Evolutionary conservation across 1,284 basidiomycete genomes (phyloP).

Genomic region (Malassezia brasiliensis): DNA sequence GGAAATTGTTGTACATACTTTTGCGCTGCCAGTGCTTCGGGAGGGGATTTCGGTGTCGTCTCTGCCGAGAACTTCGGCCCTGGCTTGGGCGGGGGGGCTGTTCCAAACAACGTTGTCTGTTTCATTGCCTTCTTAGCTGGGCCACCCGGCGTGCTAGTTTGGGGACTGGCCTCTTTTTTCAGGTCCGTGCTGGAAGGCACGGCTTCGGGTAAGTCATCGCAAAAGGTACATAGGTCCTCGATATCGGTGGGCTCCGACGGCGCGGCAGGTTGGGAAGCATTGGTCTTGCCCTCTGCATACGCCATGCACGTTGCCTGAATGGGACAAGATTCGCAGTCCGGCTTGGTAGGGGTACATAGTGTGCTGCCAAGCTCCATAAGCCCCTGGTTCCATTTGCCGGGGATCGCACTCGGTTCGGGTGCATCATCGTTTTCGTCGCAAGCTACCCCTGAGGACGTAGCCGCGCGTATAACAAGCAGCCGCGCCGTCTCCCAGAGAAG

Average conservation of each 20-base stretch:
- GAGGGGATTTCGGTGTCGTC: too few relatives aligned
- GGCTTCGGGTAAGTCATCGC: constrained; percentile 25
- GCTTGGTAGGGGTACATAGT: constrained; percentile 28
- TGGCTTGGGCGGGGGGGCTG: not conserved
- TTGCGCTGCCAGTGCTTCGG: too few relatives aligned
- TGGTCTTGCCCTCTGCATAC: constrained; percentile 9
- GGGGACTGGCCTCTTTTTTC: not conserved
- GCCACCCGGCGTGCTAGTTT: not conserved
- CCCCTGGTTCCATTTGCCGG: constrained; percentile 44
- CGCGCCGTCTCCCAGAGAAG: constrained; percentile 35
- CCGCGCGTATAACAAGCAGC: constrained; percentile 24
- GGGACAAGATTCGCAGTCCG: constrained; percentile 31
- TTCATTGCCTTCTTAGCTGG: constrained; percentile 4
- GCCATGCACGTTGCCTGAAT: constrained; percentile 27
- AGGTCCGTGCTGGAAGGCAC: not conserved
- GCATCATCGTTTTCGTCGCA: constrained; percentile 1
- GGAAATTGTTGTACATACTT: constrained; percentile 60
- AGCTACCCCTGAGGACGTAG: not conserved
- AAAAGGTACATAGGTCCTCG: constrained; percentile 36
- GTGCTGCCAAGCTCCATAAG: constrained; percentile 46
- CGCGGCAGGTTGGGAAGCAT: not conserved
- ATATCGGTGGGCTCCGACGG: constrained; percentile 16
- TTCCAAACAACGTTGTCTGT: constrained; percentile 20
- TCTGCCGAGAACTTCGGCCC: not conserved
- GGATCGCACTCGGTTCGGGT: constrained; percentile 16